phyloP scores from a whole-genome alignment of 805 yeast genomes.

The Metschnikowia lunata region DNA sequence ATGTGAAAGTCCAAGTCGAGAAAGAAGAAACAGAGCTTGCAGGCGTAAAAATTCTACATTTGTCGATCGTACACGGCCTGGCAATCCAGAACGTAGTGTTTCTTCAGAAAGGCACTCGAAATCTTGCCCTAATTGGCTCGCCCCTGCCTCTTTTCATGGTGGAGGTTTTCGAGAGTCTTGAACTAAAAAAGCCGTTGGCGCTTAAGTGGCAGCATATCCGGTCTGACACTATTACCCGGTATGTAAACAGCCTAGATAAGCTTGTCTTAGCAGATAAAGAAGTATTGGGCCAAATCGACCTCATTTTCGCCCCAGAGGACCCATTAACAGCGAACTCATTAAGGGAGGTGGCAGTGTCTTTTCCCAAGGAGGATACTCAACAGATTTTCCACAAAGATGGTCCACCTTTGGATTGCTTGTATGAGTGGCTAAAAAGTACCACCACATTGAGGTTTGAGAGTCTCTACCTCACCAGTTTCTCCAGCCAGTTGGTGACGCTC shows the following conservation, averaged over 20 bases:
- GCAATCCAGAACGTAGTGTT: slow-evolving; percentile 8
- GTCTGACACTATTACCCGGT: not conserved
- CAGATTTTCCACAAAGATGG: slow-evolving; percentile 1
- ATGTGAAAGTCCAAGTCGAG: slow-evolving; percentile 5
- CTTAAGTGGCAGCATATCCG: not conserved
- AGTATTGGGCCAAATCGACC: slow-evolving; percentile 8
- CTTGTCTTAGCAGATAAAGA: not conserved
- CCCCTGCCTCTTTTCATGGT: slow-evolving; percentile 7
- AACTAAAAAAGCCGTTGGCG: slow-evolving; percentile 7
- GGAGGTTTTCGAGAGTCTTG: slow-evolving; percentile 12
- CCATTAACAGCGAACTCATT: slow-evolving; percentile 10
- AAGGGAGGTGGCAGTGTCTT: slow-evolving; percentile 4
- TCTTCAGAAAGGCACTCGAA: not conserved
- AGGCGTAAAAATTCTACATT: slow-evolving; percentile 2
- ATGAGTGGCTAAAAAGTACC: slow-evolving; percentile 9
- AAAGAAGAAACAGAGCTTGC: not conserved
- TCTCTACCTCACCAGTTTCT: slow-evolving; percentile 3
- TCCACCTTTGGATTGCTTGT: slow-evolving; percentile 6
- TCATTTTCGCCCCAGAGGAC: slow-evolving; percentile 7
- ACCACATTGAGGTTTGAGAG: slow-evolving; percentile 11
- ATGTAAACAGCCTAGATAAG: slow-evolving; percentile 2
- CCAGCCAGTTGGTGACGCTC: slow-evolving; percentile 4
- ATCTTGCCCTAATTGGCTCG: slow-evolving; percentile 5
- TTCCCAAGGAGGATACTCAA: slow-evolving; percentile 8
- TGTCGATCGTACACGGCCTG: slow-evolving; percentile 5